Base-by-base conservation (phyloP, 768 basidiomycete genomes). In the Cyclocybe aegerita region DNA sequence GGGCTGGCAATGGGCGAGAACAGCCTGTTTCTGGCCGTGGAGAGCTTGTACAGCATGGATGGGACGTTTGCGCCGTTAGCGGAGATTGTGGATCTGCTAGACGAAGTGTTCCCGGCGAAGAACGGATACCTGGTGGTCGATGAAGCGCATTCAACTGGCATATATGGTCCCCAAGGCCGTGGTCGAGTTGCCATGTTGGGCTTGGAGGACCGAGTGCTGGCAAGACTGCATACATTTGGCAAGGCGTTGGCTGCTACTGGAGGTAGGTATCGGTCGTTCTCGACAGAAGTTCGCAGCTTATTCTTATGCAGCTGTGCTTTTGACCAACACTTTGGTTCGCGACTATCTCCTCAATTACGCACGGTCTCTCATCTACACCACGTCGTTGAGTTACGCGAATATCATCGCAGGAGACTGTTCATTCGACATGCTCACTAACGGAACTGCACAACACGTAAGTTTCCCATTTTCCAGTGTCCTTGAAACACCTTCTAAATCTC, bases 11-110 rank as follows among this genome's bases (percentile, higher is more conserved):
- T 57, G 0, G 82, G 81, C 0, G 64, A 69, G 23, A 54, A 37
- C 45, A 85, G 73, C 57, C 68, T 90, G 3, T 97, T 95, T 61
- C 66, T 98, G 9, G 85, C 91, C 0, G 85, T 97, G 6, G 96
- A 98, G 74, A 86, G 83, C 34, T 67, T 98, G 39, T 98, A 98
- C 59, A 90, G 87, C 49, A 98, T 98, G 96, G 96, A 98, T 57
- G 96, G 96, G 10, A 96, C 93, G 23, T 78, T 96, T 52, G 78
- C 88, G 0, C 93, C 93, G 0, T 72, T 98, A 29, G 46, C 46
- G 11, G 79, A 81, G 38, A 84, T 97, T 41, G 79, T 86, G 33
- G 76, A 80, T 23, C 60, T 78, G 3, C 60, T 93, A 39, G 82
- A 92, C 23, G 72, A 78, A 36, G 53, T 78, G 9, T 78, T 93